phyloP scores from a whole-genome alignment of 192 early-diverging fungal genomes.

The Glomus cerebriforme region DNA sequence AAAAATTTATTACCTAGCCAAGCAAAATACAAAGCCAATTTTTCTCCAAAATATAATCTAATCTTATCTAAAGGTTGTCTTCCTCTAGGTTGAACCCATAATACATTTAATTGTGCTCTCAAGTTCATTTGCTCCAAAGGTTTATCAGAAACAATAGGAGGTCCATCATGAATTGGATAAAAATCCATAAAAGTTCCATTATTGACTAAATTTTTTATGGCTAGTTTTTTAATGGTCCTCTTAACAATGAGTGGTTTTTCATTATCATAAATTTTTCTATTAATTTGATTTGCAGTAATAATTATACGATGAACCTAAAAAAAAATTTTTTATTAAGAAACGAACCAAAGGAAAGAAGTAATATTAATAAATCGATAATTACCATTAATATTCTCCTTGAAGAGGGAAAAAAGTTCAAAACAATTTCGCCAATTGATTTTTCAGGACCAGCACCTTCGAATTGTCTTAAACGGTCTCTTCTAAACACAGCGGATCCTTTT shows the following conservation, averaged over 20 bases:
- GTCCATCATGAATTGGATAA: conserved; percentile 63
- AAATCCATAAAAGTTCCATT: conserved; percentile 46
- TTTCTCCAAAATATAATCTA: conserved; percentile 66
- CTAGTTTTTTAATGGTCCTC: conserved; percentile 39
- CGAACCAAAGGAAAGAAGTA: not conserved
- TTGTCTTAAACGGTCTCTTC: conserved; percentile 35
- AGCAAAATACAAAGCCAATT: conserved; percentile 67
- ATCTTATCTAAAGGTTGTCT: conserved; percentile 50
- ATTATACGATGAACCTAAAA: not conserved
- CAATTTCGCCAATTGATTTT: conserved; percentile 42
- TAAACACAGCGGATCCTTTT: conserved; percentile 42
- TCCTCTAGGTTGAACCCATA: conserved; percentile 41
- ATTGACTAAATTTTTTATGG: conserved; percentile 47
- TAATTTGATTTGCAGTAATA: conserved; percentile 22
- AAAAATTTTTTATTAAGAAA: not conserved
- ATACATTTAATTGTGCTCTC: conserved; percentile 46
- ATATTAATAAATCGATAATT: not conserved
- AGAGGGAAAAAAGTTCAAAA: conserved; percentile 38
- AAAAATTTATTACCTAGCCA: conserved; percentile 50
- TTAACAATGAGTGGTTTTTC: conserved; percentile 29
- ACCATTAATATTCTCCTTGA: conserved; percentile 36
- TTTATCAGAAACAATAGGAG: conserved; percentile 33
- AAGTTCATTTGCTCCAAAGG: conserved; percentile 37
- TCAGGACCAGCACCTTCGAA: conserved; percentile 39
- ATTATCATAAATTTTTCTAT: conserved; percentile 34